These are phyloP conservation scores for Solanum lycopersicoides DNA, from an alignment of 257 asterid species.

Conservation along the genomic window DNA sequence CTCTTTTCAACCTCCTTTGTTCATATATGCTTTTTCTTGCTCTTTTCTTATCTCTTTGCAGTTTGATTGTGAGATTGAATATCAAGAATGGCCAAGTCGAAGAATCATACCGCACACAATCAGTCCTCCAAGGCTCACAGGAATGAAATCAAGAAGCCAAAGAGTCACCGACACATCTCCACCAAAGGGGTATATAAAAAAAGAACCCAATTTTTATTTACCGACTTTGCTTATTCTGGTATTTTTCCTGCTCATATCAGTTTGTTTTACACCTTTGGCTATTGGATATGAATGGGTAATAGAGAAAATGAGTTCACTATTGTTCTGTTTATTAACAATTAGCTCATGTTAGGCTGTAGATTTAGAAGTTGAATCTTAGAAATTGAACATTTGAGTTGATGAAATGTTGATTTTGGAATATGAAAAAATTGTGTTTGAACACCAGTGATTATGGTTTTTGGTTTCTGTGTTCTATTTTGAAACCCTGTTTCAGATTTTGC, in stretches of 20 bases:
- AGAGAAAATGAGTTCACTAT: not conserved
- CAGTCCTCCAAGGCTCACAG: conserved; percentile 79
- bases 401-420: too few species aligned
- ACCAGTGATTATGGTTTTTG: too few species aligned
- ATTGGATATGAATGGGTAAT: not conserved
- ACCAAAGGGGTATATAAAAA: conserved; percentile 52
- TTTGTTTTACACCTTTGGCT: not conserved
- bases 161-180: conserved; percentile 57
- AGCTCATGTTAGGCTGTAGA: too few species aligned
- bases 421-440: too few species aligned
- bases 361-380: too few species aligned
- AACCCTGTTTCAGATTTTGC: too few species aligned
- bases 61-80: not conserved
- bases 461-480: too few species aligned
- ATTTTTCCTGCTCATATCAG: too few species aligned
- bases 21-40: not conserved
- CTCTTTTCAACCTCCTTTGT: too few species aligned
- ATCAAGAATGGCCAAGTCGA: conserved; percentile 63
- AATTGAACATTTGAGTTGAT: too few species aligned
- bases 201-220: not conserved
- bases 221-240: not conserved
- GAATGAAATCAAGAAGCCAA: conserved; percentile 91
- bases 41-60: not conserved
- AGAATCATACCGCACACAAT: conserved; percentile 90
- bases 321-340: too few species aligned